Conservation (phyloP, 148 eudicot genomes). For the Cornus florida region DNA sequence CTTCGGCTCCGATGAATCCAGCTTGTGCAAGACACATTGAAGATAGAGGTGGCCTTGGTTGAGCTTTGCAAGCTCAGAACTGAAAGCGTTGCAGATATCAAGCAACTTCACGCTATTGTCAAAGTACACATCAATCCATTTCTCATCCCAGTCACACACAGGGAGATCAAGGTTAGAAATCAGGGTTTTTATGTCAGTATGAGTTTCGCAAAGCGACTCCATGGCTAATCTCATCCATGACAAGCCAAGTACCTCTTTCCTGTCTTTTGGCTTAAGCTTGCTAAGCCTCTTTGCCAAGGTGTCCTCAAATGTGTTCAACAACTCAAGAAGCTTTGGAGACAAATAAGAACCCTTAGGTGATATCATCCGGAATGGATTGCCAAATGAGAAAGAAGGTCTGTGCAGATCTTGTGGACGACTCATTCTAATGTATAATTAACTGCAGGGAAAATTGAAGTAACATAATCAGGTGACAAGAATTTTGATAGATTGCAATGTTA, state of each 20-base stretch:
- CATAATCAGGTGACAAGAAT: neutral
- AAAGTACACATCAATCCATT: slow-evolving; percentile 90
- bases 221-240: slow-evolving; percentile 79
- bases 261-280: slow-evolving; percentile 52
- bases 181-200: slow-evolving; percentile 60
- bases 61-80: slow-evolving; percentile 67
- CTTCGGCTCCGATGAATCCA: slow-evolving; percentile 29
- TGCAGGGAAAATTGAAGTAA: slow-evolving; percentile 22
- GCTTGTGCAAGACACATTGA: slow-evolving; percentile 46
- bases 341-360: slow-evolving; percentile 60
- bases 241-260: slow-evolving; percentile 52
- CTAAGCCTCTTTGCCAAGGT: slow-evolving; percentile 54
- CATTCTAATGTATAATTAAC: slow-evolving; percentile 44
- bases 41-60: slow-evolving; percentile 73
- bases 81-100: slow-evolving; percentile 73
- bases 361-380: slow-evolving; percentile 75
- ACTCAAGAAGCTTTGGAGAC: slow-evolving; percentile 47
- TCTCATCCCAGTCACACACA: slow-evolving; percentile 77
- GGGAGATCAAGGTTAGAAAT: slow-evolving; percentile 84
- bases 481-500: neutral
- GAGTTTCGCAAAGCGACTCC: slow-evolving; percentile 64
- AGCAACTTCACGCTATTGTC: slow-evolving; percentile 80
- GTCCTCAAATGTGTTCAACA: slow-evolving; percentile 67
- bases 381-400: slow-evolving; percentile 58
- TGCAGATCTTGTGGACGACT: slow-evolving; percentile 80